Base-by-base conservation (phyloP, 2,329 filamentous ascomycete species). In the Sporothrix phasma region DNA sequence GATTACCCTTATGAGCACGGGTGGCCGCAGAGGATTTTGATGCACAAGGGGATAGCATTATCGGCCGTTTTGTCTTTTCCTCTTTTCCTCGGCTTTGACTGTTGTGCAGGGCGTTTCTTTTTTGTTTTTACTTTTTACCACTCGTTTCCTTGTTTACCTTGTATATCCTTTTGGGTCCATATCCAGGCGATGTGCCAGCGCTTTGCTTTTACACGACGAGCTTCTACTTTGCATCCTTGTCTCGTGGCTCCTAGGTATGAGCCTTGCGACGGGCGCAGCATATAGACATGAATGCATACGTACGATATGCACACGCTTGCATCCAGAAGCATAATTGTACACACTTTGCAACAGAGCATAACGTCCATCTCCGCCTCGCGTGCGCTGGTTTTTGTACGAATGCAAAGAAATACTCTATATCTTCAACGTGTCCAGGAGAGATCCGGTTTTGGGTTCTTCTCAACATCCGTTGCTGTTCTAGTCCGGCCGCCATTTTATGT, bases 1-100 rank as follows among this genome's bases (percentile, higher is more conserved):
- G 76, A 88, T 88, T 66, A 88, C 85, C 15, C 73, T 88, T 67
- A 88, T 88, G 86, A 88, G 84, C 69, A 88, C 86, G 1, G 82
- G 83, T 53, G 79, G 83, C n/a, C 76, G 79, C 49, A 75, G 80
- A 68, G 80, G 79, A 1, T 65, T 62, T 8, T 69, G 43, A 61
- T 1, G 3, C 17, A 8, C 3, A 34, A 17, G 2, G 10, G 6
- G n/a, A 19, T 58, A 15, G 5, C 26, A 31, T 45, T 22, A 13
- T 58, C 17, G 39, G 5, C 22, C 24, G 11, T 34, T 41, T 59
- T 54, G 51, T 41, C n/a, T 26, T n/a, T 17, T n/a, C 3, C 29
- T 26, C 34, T 15, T 39, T 15, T n/a, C 11, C 10, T 2, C 8
- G 19, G 3, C 4, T 8, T 2, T 1, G 17, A 24, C n/a, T 39